These are phyloP conservation scores for Globisporangium middletonii DNA, from an alignment of 352 stramenopile species.

Conservation along the genomic window DNA sequence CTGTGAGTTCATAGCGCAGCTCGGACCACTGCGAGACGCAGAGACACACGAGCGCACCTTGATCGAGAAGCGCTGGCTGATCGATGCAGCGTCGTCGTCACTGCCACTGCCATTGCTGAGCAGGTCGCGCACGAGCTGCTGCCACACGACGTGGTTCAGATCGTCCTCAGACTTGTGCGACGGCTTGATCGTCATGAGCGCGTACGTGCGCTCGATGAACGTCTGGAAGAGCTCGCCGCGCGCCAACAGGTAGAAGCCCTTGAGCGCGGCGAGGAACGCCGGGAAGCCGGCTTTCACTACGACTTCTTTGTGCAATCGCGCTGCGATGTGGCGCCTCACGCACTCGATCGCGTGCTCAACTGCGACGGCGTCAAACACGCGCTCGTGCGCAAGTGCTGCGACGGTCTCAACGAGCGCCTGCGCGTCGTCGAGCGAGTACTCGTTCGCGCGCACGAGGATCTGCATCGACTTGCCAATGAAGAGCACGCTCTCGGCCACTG, in stretches of 20 bases:
- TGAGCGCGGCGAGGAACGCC: constrained; percentile 43
- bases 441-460: constrained; percentile 40
- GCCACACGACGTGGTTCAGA: constrained; percentile 59
- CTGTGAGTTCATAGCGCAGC: not conserved
- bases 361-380: constrained; percentile 39
- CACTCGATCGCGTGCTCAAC: constrained; percentile 56
- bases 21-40: not conserved
- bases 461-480: constrained; percentile 61
- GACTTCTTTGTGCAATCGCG: constrained; percentile 51
- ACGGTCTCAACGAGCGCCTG: constrained; percentile 40
- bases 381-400: constrained; percentile 21
- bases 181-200: constrained; percentile 46
- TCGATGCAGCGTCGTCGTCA: constrained; percentile 25
- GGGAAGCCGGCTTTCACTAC: constrained; percentile 66
- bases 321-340: constrained; percentile 46
- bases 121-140: constrained; percentile 43
- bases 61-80: constrained; percentile 32
- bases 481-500: constrained; percentile 59
- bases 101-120: constrained; percentile 6
- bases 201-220: constrained; percentile 56
- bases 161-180: constrained; percentile 53
- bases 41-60: constrained; percentile 20
- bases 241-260: constrained; percentile 61
- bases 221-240: constrained; percentile 71
- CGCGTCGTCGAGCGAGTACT: constrained; percentile 41